phyloP scores from a whole-genome alignment of 768 basidiomycete genomes.

The Pleurotus sapidus region DNA sequence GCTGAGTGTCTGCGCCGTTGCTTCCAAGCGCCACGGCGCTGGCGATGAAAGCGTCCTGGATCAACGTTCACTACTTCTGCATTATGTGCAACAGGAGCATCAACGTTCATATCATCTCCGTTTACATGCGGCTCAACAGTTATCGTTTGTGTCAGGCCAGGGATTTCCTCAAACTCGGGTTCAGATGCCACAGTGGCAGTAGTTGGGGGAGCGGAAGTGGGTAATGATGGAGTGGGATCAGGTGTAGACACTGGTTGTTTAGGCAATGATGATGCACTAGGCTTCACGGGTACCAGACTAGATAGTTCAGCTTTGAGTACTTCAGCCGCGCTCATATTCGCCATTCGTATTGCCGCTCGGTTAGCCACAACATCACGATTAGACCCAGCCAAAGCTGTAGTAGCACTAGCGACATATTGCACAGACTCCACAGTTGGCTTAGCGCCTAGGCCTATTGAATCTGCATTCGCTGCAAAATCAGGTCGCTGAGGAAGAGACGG shows the following conservation, averaged over 20 bases:
- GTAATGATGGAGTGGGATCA: conserved; percentile 9
- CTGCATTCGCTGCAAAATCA: conserved; percentile 72
- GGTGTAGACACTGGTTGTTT: conserved; percentile 28
- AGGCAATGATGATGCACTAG: conserved; percentile 34
- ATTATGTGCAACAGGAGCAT: conserved; percentile 17
- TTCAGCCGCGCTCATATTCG: conserved; percentile 96
- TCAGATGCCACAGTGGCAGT: not conserved
- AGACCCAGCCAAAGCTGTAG: conserved; percentile 77
- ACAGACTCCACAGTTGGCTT: conserved; percentile 55
- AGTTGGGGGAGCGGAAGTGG: not conserved
- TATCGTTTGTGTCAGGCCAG: not conserved
- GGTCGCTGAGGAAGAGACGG: conserved; percentile 68
- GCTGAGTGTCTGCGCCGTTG: conserved; percentile 24
- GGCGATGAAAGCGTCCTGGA: conserved; percentile 11
- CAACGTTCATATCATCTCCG: conserved; percentile 6
- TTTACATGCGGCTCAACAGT: not conserved
- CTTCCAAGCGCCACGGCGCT: not conserved
- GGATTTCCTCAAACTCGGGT: conserved; percentile 1
- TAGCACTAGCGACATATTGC: conserved; percentile 55
- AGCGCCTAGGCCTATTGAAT: conserved; percentile 75
- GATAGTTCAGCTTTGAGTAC: conserved; percentile 88
- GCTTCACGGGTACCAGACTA: conserved; percentile 48
- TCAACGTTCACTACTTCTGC: conserved; percentile 26
- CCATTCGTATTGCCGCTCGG: conserved; percentile 87
- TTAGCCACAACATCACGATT: conserved; percentile 91